Conservation (phyloP, 768 basidiomycete genomes). For the Dentipellis fragilis region DNA sequence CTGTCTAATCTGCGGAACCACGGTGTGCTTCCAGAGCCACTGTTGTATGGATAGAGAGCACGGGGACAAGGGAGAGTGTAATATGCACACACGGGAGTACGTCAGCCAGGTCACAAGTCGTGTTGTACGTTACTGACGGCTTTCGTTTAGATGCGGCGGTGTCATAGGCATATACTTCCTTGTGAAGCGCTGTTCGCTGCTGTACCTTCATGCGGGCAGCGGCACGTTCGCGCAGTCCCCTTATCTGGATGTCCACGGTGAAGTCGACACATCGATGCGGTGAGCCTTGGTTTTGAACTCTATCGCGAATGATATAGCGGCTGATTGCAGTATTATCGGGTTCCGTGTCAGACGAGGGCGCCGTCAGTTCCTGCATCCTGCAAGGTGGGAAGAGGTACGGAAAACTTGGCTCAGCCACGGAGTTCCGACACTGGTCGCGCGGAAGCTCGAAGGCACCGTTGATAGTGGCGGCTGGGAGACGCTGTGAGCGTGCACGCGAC, state of each 20-base stretch:
- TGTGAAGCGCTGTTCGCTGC: conserved; percentile 81
- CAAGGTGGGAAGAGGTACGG: conserved; percentile 85
- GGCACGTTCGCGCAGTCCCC: conserved; percentile 87
- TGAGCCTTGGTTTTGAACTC: conserved; percentile 23
- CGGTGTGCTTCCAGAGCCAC: conserved; percentile 84
- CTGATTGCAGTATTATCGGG: neutral
- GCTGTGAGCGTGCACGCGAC: conserved; percentile 29
- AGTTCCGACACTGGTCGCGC: conserved; percentile 81
- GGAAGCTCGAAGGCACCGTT: conserved; percentile 77
- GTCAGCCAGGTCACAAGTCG: neutral
- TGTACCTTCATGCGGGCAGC: conserved; percentile 81
- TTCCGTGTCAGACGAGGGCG: conserved; percentile 59
- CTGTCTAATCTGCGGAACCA: conserved; percentile 82
- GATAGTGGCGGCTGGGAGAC: conserved; percentile 95
- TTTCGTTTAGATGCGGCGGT: conserved; percentile 67
- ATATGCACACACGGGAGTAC: conserved; percentile 83
- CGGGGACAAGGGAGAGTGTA: conserved; percentile 77
- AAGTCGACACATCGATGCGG: conserved; percentile 89
- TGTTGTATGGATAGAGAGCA: conserved; percentile 77
- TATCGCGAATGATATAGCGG: neutral
- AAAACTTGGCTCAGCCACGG: conserved; percentile 86
- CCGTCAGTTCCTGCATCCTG: conserved; percentile 76
- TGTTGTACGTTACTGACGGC: conserved; percentile 1
- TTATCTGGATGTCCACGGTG: conserved; percentile 91
- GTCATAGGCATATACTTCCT: conserved; percentile 84